Conservation (phyloP, 208 protist species). For the Wallacemonas sp. region DNA sequence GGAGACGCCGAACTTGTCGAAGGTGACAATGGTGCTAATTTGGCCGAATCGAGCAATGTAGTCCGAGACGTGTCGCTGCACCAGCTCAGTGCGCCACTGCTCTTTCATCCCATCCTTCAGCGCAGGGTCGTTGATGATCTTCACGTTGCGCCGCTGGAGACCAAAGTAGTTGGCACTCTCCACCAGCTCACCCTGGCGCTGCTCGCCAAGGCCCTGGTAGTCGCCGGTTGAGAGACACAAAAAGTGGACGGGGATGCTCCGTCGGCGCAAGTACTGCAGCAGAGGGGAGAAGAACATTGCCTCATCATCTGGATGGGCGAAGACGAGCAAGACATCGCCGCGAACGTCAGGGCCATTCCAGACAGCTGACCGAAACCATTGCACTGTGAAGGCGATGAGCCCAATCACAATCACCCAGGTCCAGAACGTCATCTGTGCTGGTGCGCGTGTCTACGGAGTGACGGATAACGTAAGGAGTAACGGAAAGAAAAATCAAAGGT, state of each 20-base stretch:
- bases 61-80: conserved; percentile 54
- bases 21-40: conserved; percentile 93
- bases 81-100: conserved; percentile 55
- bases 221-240: conserved; percentile 95
- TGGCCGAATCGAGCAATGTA: conserved; percentile 60
- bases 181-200: conserved; percentile 86
- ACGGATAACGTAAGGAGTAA: background rate
- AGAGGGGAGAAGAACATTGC: conserved; percentile 92
- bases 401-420: conserved; percentile 19
- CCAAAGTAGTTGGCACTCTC: conserved; percentile 80
- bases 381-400: conserved; percentile 33
- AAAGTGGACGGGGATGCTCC: conserved; percentile 67
- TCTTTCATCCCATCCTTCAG: conserved; percentile 89
- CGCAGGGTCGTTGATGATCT: conserved; percentile 75
- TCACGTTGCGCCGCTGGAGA: conserved; percentile 46
- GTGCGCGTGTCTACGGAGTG: background rate
- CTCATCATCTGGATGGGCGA: conserved; percentile 93
- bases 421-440: background rate
- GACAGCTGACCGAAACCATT: conserved; percentile 42
- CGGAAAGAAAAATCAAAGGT: background rate
- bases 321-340: conserved; percentile 88
- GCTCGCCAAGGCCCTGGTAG: conserved; percentile 67
- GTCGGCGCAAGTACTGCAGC: conserved; percentile 42
- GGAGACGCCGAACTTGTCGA: conserved; percentile 94
- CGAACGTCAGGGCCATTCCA: conserved; percentile 29